Evolutionary conservation across 768 basidiomycete species (phyloP).

Genomic region (Polyporus arcularius): DNA sequence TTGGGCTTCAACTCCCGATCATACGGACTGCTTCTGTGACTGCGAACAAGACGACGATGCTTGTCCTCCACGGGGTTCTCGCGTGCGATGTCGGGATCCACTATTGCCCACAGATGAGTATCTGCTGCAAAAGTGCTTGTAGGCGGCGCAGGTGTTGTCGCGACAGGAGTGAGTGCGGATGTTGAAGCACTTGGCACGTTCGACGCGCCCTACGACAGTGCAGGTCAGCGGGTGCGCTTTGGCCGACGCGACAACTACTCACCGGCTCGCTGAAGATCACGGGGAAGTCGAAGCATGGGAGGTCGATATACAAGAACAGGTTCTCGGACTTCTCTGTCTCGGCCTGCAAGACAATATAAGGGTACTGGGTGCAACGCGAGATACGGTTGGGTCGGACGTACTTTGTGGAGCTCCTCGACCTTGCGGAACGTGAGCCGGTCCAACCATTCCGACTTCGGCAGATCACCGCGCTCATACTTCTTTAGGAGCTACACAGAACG

Average conservation of each 20-base stretch:
- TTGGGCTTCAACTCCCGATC: slow-evolving; percentile 97
- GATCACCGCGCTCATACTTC: slow-evolving; percentile 93
- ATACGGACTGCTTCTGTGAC: slow-evolving; percentile 92
- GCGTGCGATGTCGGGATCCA: slow-evolving; percentile 87
- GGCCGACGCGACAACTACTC: slow-evolving; percentile 26
- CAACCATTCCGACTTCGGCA: slow-evolving; percentile 94
- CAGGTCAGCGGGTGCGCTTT: background rate
- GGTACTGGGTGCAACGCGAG: too few species aligned
- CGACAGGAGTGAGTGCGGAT: slow-evolving; percentile 38
- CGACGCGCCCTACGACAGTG: slow-evolving; percentile 40
- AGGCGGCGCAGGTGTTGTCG: slow-evolving; percentile 43
- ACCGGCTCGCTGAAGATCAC: slow-evolving; percentile 93
- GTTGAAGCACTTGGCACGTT: slow-evolving; percentile 41
- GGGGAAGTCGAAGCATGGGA: slow-evolving; percentile 96
- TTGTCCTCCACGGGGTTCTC: slow-evolving; percentile 99
- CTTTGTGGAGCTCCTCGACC: slow-evolving; percentile 94
- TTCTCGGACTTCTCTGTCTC: slow-evolving; percentile 92
- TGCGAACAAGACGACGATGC: slow-evolving; percentile 89
- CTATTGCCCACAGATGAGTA: slow-evolving; percentile 78
- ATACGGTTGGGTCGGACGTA: slow-evolving; percentile 36
- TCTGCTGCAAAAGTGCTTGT: slow-evolving; percentile 59
- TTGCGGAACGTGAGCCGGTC: slow-evolving; percentile 91
- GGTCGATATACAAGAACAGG: slow-evolving; percentile 93
- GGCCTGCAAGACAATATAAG: slow-evolving; percentile 46
- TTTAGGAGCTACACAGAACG: slow-evolving; percentile 67